These are phyloP conservation scores for Delitschia confertaspora DNA, from an alignment of 495 filamentous ascomycete genomes.

Conservation along the genomic window DNA sequence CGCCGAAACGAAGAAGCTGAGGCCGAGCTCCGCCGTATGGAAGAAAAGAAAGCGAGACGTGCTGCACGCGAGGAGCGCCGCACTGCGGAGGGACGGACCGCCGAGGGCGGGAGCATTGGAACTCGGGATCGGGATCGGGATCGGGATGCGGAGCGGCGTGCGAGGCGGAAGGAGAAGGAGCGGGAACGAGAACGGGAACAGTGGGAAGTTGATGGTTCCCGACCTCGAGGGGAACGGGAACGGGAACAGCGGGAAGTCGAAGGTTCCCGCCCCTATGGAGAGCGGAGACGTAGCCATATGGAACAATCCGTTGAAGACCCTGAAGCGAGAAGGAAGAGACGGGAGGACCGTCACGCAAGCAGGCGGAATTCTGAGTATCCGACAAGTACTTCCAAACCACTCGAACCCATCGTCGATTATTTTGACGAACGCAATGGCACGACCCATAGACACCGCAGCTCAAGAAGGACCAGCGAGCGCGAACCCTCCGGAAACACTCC, in stretches of 20 bases:
- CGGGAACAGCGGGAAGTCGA: constrained; percentile 9
- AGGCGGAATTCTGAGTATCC: constrained; percentile 19
- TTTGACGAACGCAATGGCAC: constrained; percentile 27
- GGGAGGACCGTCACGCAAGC: constrained; percentile 18
- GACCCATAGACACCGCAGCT: constrained; percentile 14
- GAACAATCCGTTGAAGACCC: constrained; percentile 29
- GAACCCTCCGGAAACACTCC: constrained; percentile 10
- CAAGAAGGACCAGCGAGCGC: constrained; percentile 4
- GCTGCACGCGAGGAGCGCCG: constrained; percentile 21
- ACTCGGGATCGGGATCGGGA: no score
- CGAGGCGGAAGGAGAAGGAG: constrained; percentile 26
- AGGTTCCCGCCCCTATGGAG: constrained; percentile 14
- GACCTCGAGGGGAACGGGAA: constrained; percentile 6
- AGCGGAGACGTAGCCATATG: constrained; percentile 21
- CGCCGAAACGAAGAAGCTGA: constrained; percentile 26
- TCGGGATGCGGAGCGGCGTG: constrained; percentile 15
- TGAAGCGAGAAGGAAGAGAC: constrained; percentile 19
- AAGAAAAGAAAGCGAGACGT: constrained; percentile 25
- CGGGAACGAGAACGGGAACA: no score
- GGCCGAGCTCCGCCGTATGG: constrained; percentile 25
- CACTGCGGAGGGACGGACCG: constrained; percentile 5
- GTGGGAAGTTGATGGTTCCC: no score
- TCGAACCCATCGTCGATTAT: constrained; percentile 25
- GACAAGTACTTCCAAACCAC: constrained; percentile 9
- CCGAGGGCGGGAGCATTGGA: neutral